Evolutionary conservation across 192 early-diverging fungal genomes (phyloP), one percentile per base, ranked within the genome.

Genomic region (Backusella parvicylindrica): DNA sequence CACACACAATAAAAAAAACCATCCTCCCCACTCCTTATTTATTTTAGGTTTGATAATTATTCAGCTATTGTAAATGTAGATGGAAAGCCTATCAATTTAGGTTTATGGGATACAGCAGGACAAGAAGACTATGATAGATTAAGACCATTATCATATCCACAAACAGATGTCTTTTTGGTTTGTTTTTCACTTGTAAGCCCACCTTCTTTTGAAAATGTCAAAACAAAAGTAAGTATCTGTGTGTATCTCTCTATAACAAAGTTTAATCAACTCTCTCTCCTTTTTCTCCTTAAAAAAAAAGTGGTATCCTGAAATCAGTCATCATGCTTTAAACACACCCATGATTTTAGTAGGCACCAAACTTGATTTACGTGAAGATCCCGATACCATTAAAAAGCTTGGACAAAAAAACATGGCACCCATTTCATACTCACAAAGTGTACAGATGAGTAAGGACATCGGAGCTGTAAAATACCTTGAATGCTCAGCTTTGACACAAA

Each of bases 61-160:
- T 95, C 94, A 53, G 95, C 94, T 47, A 96, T 94, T 79, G 95
- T 97, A 37, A 97, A 96, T 94, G 94, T 97, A 5, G 95, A 96
- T 83, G 94, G 94, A 74, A 96, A 95, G 79, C 95, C 94, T 65
- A 96, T 97, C 82, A 96, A 94, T 79, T 81, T 96, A 63, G 95
- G 95, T 16, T 86, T 96, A 71, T 96, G 94, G 94, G 95, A 96
- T 86, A 96, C 95, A 13, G 95, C 95, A 67, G 95, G 95, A 40
- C 95, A 96, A 85, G 95, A 96, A 84, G 95, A 97, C 40, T 96
- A 96, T 82, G 95, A 96, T 80, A 92, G 95, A 41, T 85, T 97
- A 74, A 91, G 95, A 69, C 95, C 95, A 18, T 87, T 97, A 36
- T 96, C 94, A 60, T 97, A 97, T 82, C 95, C 95, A 67, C 95